A percentile compares a stretch with the other conserved stretches of the same genome.
Conservation (phyloP, 805 yeast genomes). For the Kluyveromyces siamensis region DNA sequence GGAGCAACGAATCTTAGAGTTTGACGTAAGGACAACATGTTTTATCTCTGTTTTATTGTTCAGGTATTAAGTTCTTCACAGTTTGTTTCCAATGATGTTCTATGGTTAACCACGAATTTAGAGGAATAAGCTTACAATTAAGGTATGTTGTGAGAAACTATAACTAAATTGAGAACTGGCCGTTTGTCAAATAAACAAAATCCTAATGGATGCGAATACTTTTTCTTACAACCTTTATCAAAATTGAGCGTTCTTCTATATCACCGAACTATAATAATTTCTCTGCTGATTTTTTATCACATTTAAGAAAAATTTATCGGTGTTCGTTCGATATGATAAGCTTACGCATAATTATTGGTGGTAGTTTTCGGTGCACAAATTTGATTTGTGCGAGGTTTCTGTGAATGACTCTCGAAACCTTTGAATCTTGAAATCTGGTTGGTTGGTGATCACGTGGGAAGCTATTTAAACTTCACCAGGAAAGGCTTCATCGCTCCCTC, state of each 20-base stretch:
- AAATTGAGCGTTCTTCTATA: not conserved
- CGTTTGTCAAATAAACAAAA: not conserved
- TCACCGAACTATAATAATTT: not conserved
- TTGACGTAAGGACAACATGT: constrained; percentile 32
- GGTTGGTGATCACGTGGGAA: constrained; percentile 6
- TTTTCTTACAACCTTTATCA: not conserved
- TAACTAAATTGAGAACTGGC: not conserved
- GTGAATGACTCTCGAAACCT: not conserved
- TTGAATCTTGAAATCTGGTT: constrained; percentile 4
- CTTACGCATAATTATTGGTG: not conserved
- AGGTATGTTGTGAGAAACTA: not conserved
- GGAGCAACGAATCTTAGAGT: constrained; percentile 23
- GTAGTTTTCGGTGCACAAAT: not conserved
- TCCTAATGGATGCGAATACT: not conserved
- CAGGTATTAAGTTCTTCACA: not conserved
- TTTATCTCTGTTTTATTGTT: not conserved
- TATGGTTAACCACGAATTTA: not conserved
- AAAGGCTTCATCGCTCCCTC: too few species aligned
- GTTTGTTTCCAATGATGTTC: not conserved
- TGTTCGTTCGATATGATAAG: not conserved
- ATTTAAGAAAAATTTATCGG: not conserved
- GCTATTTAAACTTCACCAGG: too few species aligned
- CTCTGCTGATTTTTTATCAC: not conserved
- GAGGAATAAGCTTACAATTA: not conserved
- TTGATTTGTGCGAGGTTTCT: not conserved